phyloP scores from a whole-genome alignment of 257 asterid genomes.

The Rehmannia glutinosa region DNA sequence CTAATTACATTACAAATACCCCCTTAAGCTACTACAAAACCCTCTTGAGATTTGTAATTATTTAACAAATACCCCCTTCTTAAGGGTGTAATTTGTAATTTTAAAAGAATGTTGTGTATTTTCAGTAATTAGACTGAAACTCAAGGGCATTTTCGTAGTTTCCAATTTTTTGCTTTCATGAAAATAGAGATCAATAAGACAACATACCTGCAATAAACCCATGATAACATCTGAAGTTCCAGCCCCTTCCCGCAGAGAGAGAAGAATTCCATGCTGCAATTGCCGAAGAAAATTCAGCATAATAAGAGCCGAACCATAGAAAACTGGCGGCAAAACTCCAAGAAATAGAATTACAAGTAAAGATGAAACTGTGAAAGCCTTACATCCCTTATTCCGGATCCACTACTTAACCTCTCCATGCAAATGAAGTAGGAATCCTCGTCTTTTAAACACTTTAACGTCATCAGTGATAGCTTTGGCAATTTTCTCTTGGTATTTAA shows the following conservation, averaged over 20 bases:
- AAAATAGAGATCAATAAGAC: not conserved
- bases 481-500: constrained; percentile 50
- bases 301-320: too few relatives aligned
- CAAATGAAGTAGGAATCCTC: constrained; percentile 65
- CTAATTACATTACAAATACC: too few relatives aligned
- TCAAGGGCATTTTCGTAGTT: not conserved
- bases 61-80: too few relatives aligned
- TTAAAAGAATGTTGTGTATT: too few relatives aligned
- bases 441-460: constrained; percentile 44
- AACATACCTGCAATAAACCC: constrained; percentile 70
- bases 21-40: too few relatives aligned
- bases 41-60: too few relatives aligned
- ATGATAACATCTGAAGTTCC: constrained; percentile 48
- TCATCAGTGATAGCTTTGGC: constrained; percentile 49
- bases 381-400: constrained; percentile 42
- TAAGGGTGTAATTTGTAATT: too few relatives aligned
- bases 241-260: constrained; percentile 76
- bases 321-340: not conserved
- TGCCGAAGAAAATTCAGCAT: not conserved
- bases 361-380: not conserved
- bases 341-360: not conserved
- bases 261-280: constrained; percentile 57
- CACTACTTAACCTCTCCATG: constrained; percentile 47
- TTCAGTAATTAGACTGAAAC: not conserved
- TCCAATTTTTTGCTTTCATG: not conserved